phyloP scores from a whole-genome alignment of 2,329 filamentous ascomycete species.

The Arthroderma uncinatum region DNA sequence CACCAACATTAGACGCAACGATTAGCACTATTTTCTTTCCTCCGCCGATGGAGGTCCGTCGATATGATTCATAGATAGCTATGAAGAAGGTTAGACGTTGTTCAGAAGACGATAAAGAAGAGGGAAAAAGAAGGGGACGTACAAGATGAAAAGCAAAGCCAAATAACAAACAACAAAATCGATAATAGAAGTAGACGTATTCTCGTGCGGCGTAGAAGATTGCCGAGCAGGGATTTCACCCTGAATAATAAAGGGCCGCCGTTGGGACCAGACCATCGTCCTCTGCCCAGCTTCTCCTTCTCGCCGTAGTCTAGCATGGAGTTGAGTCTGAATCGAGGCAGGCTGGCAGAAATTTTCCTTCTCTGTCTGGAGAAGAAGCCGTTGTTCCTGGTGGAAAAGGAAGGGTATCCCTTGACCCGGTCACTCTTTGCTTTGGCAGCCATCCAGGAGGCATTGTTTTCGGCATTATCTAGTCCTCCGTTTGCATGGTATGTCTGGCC shows the following conservation, averaged over 20 bases:
- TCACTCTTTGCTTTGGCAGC: slow-evolving; percentile 67
- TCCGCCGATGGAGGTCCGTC: slow-evolving; percentile 63
- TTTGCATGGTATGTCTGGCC: slow-evolving; percentile 27
- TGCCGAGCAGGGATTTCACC: slow-evolving; percentile 29
- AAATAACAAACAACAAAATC: slow-evolving; percentile 49
- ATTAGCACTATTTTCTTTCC: slow-evolving; percentile 91
- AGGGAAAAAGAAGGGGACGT: slow-evolving; percentile 35
- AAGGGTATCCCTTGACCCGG: slow-evolving; percentile 62
- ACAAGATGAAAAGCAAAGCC: slow-evolving; percentile 64
- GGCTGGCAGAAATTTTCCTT: slow-evolving; percentile 63
- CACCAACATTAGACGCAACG: slow-evolving; percentile 83
- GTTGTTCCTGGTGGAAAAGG: slow-evolving; percentile 68
- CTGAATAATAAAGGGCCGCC: slow-evolving; percentile 25
- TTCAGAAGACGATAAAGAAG: neutral
- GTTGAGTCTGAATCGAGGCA: slow-evolving; percentile 58
- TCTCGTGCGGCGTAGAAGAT: slow-evolving; percentile 54
- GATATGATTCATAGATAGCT: slow-evolving; percentile 52
- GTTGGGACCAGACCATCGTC: slow-evolving; percentile 42
- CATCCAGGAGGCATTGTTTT: slow-evolving; percentile 59
- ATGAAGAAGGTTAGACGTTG: slow-evolving; percentile 17
- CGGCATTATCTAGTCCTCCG: slow-evolving; percentile 14
- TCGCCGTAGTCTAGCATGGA: slow-evolving; percentile 48
- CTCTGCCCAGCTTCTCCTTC: slow-evolving; percentile 63
- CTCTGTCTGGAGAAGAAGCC: slow-evolving; percentile 82
- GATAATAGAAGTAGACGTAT: slow-evolving; percentile 50